Base-by-base conservation (phyloP, 164 flowering plant genomes). In the Vitis cinerea region DNA sequence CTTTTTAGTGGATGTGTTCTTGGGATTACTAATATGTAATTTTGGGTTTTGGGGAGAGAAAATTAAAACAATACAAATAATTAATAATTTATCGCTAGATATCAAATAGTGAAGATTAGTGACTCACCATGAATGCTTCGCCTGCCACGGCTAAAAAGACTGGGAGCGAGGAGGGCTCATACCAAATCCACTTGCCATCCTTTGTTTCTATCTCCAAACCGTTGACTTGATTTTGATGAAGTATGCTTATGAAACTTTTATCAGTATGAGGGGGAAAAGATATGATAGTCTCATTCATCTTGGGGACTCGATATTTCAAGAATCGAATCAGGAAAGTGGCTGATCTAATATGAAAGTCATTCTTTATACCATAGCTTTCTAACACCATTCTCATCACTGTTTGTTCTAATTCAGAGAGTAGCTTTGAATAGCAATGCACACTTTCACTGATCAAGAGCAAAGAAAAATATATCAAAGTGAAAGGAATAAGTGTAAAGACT, bases 171-270 rank as follows among this genome's bases (percentile, higher is more conserved):
- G 2, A 2, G 27, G 27, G 27, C 27, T 23, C 27, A 23, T 23
- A 23, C 27, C 27, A 1, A 10, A 81, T 71, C 86, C 86, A 81
- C 10, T 77, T 51, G 10, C 73, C 84, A 53, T 79, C 76, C 16
- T 69, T 77, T 3, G 80, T 19, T 63, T 54, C 47, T 9, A 72
- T 31, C 59, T 69, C 67, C n/a, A 72, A 23, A 10, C 74, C 74
- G 3, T 50, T 19, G 7, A 76, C 75, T 63, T 64, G 61, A 47
- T 65, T 44, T 16, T 76, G 79, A 53, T 72, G 72, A 23, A 77
- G 64, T 14, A 72, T 65, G 49, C 71, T 48, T 16, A 47, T 65
- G 57, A 69, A 55, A 27, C 54, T 65, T 68, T 77, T 77, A 69
- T 72, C 80, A 1, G 80, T 77, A 50, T 77, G 80, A 49, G 70